Evolutionary conservation across 345 rosid species (phyloP), one percentile per base, ranked within the genome.

Genomic region (Abelmoschus esculentus): DNA sequence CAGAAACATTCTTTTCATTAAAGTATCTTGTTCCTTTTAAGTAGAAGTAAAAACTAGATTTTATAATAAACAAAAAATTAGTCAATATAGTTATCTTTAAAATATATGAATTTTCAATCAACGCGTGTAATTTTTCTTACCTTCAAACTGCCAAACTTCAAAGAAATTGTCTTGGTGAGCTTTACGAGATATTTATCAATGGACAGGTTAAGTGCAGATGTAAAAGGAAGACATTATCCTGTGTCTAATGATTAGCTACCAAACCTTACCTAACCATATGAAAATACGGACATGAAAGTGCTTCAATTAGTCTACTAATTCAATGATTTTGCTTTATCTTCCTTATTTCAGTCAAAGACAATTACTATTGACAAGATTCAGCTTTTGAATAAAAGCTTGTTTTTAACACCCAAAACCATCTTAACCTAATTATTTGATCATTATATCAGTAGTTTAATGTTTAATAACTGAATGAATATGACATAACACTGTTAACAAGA

Each of bases 161-260:
- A 46, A 46, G 15, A 46, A 13, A 49, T 1, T 49, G 54, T 49
- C 2, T 14, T 5, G 13, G 13, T 49, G 53, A 49, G 53, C 53
- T 14, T 49, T 49, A 49, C 7, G 19, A 14, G 18, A 49, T 4
- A 49, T 46, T 46, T 14, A 49, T 46, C 0, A 49, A 49, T 49
- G 54, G 18, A 49, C 52, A 13, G 52, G 10, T 46, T 46, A 12
- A 12, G 52, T 13, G n/a, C 49, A 3, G 54, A 49, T 6, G 14
- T 15, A 6, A 52, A 15, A 15, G n/a, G n/a, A n/a, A 22, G 26
- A 22, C 26, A 50, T 15, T 14, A 50, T n/a, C 55, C 55, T 74
- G 70, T 74, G 77, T 79, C 79, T 68, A 6, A 81, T 85, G 82
- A 81, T 81, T 72, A 75, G 73, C 22, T 52, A n/a, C 22, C 22